These are phyloP conservation scores for Phytophthora vignae DNA, from an alignment of 352 stramenopile genomes.

Conservation along the genomic window DNA sequence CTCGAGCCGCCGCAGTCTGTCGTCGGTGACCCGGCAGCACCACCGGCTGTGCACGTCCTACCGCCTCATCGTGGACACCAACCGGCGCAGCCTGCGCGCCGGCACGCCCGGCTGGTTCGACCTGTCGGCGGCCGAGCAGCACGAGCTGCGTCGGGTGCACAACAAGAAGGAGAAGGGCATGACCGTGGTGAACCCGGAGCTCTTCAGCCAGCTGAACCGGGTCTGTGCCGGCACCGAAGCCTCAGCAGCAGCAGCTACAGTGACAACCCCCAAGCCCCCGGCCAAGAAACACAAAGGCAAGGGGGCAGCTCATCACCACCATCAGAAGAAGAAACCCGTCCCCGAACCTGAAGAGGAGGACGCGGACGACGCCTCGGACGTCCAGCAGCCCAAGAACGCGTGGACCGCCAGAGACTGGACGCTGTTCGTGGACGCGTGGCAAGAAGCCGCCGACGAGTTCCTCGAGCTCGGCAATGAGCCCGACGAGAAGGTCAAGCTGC, in stretches of 20 bases:
- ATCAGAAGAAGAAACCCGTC: conserved; percentile 21
- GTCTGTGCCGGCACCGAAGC: conserved; percentile 27
- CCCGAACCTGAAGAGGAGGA: conserved; percentile 19
- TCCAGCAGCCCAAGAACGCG: conserved; percentile 2
- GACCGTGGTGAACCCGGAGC: conserved; percentile 29
- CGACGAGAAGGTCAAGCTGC: conserved; percentile 47
- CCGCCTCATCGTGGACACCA: conserved; percentile 41
- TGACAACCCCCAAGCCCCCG: not conserved
- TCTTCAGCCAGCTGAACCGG: conserved; percentile 37
- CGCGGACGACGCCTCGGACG: not conserved
- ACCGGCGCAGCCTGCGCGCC: conserved; percentile 25
- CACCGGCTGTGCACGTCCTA: conserved; percentile 43
- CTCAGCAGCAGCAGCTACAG: too few relatives aligned
- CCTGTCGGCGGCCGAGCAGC: conserved; percentile 33
- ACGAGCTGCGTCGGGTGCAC: conserved; percentile 33
- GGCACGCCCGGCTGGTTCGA: conserved; percentile 42
- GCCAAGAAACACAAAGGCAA: conserved; percentile 10
- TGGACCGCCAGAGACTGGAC: conserved; percentile 40
- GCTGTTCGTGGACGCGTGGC: conserved; percentile 47
- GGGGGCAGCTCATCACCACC: conserved; percentile 3
- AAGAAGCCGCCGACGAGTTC: conserved; percentile 47
- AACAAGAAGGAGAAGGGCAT: conserved; percentile 45
- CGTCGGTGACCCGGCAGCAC: conserved; percentile 38
- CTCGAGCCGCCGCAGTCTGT: conserved; percentile 25
- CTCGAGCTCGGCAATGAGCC: conserved; percentile 39